These are phyloP conservation scores for Fusarium sp. DNA, from an alignment of 2,329 filamentous ascomycete species.

Conservation along the genomic window DNA sequence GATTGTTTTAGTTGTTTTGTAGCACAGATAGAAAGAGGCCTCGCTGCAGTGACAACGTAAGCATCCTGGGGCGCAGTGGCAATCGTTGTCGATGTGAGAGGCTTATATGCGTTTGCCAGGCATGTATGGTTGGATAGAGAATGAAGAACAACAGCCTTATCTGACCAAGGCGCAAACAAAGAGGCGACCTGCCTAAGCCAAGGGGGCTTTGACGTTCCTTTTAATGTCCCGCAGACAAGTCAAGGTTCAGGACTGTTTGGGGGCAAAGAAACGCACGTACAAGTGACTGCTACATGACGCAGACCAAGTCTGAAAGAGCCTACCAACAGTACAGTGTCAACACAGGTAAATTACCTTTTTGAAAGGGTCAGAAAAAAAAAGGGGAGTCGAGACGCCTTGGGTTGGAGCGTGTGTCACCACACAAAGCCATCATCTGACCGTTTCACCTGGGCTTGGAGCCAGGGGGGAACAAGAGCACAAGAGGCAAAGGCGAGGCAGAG, in stretches of 20 bases:
- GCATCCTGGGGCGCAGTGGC: conserved; percentile 35
- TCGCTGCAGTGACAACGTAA: conserved; percentile 39
- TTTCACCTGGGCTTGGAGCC: conserved; percentile 30
- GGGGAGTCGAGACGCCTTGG: conserved; percentile 2
- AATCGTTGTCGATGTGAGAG: conserved; percentile 28
- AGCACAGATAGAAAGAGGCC: conserved; percentile 33
- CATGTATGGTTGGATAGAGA: conserved; percentile 7
- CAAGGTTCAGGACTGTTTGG: conserved; percentile 26
- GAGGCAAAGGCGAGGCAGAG: conserved; percentile 1
- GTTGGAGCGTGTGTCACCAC: conserved; percentile 30
- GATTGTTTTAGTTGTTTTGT: conserved; percentile 37
- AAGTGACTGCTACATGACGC: conserved; percentile 39
- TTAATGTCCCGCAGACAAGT: conserved; percentile 29
- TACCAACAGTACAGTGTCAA: background rate
- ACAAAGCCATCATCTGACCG: conserved; percentile 34
- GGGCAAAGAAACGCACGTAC: conserved; percentile 3
- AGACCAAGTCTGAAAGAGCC: conserved; percentile 2
- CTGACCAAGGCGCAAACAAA: conserved; percentile 30
- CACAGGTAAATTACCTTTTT: background rate
- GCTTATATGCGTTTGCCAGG: conserved; percentile 36
- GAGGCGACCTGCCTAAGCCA: background rate
- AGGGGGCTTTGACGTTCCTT: conserved; percentile 20
- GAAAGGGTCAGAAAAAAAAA: background rate
- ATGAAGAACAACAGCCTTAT: conserved; percentile 22
- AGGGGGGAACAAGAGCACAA: conserved; percentile 24